These are phyloP conservation scores for Brachypodium distachyon DNA, from an alignment of 202 grass and related monocot species.

Conservation along the genomic window DNA sequence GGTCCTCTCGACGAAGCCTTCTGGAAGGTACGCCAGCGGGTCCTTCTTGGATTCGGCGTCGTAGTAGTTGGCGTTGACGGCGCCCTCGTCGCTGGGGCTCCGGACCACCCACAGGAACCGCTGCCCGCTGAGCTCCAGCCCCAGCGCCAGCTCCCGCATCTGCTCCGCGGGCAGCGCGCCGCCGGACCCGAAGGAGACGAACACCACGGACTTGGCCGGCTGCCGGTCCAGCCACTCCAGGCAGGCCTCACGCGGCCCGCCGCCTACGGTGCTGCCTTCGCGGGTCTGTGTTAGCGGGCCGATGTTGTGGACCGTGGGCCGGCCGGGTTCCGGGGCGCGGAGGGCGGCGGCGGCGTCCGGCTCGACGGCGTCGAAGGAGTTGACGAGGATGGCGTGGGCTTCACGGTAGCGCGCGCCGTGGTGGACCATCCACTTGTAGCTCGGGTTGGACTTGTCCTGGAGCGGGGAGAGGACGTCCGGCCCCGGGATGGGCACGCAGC, in stretches of 20 bases:
- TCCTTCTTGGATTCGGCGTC: conserved; percentile 31
- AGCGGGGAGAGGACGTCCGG: conserved; percentile 33
- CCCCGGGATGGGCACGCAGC: conserved; percentile 38
- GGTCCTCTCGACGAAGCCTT: conserved; percentile 30
- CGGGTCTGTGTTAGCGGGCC: conserved; percentile 29
- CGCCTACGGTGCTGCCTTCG: too few relatives aligned
- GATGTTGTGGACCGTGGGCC: conserved; percentile 18
- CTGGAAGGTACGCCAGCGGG: conserved; percentile 29
- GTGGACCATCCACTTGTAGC: conserved; percentile 48
- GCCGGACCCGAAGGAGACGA: conserved; percentile 64
- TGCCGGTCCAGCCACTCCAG: conserved; percentile 52
- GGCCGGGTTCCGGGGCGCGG: neutral
- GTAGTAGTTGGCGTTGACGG: conserved; percentile 39
- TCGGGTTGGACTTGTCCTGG: conserved; percentile 32
- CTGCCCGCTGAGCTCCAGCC: conserved; percentile 49
- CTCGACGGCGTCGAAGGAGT: conserved; percentile 47
- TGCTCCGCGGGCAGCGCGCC: conserved; percentile 33
- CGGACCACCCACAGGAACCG: conserved; percentile 63
- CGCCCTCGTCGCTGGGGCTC: conserved; percentile 36
- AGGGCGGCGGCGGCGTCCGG: conserved; percentile 3
- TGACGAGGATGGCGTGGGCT: conserved; percentile 44
- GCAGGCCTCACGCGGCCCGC: neutral
- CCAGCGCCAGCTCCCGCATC: conserved; percentile 45
- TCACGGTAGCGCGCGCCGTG: conserved; percentile 14
- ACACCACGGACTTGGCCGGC: conserved; percentile 39